Base-by-base conservation (phyloP, 2,329 filamentous ascomycete species). In the Cladosporium sp. region DNA sequence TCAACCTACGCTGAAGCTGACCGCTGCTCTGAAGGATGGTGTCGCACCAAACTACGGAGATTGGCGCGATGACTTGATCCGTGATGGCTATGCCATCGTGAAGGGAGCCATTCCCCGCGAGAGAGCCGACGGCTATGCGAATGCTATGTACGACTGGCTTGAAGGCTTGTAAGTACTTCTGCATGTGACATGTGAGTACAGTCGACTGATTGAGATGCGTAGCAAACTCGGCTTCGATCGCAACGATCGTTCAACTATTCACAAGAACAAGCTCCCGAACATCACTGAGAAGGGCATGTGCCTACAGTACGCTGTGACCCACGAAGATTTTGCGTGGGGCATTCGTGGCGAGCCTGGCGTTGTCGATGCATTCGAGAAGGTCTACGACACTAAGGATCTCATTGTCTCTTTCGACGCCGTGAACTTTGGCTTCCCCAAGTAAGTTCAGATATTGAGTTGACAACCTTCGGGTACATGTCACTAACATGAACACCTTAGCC, bases 231-330 rank as follows among this genome's bases (percentile, higher is more conserved):
- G 78, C 10, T 79, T 75, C 65, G 68, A 77, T 21, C 74, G 78
- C 6, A 72, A 76, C 34, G 75, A 79, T 62, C 71, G 67, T 2
- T 72, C 68, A 0, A 79, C 76, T 6, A 73, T 76, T 14, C 75
- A 75, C 58, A 72, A 73, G 23, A 73, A 75, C 58, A 72, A 76
- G 2, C 72, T 79, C 2, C 77, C 77, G 3, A 57, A 74, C 18
- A 79, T 82, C 70, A 82, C 78, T 68, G 80, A 83, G 68, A 83
- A 83, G 72, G 81, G 82, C 39, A 83, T 84, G 76, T 80, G 80
- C 67, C 73, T 80, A 28, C 71, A 76, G 34, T 85, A 85, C 59
- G 81, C 76, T 0, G 78, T 82, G 2, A 72, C 78, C 1, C 83
- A 85, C 67, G 83, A 84, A 66, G 75, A 80, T 66, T 84, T 83